Evolutionary conservation across 2,329 filamentous ascomycete genomes (phyloP).

Genomic region (Aspergillus sp.): DNA sequence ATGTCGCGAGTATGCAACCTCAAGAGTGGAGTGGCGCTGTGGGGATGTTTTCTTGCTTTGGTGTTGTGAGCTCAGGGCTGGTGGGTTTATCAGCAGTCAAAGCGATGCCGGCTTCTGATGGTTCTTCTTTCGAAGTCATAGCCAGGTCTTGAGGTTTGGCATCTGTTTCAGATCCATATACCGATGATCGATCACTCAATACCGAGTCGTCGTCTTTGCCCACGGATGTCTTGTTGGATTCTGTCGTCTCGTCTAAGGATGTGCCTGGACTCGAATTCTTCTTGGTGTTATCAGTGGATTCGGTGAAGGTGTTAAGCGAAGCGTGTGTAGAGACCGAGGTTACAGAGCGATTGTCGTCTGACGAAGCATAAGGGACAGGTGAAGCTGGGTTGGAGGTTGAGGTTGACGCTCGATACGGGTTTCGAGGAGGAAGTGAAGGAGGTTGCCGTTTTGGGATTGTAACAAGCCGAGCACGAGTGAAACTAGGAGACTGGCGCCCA

Average conservation of each 20-base stretch:
- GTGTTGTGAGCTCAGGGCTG: neutral
- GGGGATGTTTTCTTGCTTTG: neutral
- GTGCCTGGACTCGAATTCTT: constrained; percentile 21
- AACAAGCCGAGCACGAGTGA: constrained; percentile 78
- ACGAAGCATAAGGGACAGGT: constrained; percentile 31
- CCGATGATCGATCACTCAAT: constrained; percentile 40
- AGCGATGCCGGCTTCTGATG: constrained; percentile 2
- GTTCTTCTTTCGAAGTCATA: constrained; percentile 3
- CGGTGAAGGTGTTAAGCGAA: constrained; percentile 22
- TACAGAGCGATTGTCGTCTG: constrained; percentile 27
- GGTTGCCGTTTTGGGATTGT: constrained; percentile 79
- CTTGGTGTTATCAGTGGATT: constrained; percentile 22
- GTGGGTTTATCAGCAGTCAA: neutral
- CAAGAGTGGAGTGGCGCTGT: neutral
- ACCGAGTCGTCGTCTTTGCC: constrained; percentile 49
- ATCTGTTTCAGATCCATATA: constrained; percentile 21
- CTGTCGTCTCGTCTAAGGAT: constrained; percentile 17
- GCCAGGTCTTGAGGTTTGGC: constrained; percentile 16
- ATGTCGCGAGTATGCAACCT: neutral
- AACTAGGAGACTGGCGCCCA: constrained; percentile 66
- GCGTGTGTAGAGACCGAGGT: constrained; percentile 30
- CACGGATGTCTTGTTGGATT: constrained; percentile 19
- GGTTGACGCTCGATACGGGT: constrained; percentile 54
- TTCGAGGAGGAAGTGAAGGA: constrained; percentile 77
- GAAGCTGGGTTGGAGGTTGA: constrained; percentile 30